phyloP scores from a whole-genome alignment of 2,329 filamentous ascomycete species.

The Aureobasidium subglaciale region DNA sequence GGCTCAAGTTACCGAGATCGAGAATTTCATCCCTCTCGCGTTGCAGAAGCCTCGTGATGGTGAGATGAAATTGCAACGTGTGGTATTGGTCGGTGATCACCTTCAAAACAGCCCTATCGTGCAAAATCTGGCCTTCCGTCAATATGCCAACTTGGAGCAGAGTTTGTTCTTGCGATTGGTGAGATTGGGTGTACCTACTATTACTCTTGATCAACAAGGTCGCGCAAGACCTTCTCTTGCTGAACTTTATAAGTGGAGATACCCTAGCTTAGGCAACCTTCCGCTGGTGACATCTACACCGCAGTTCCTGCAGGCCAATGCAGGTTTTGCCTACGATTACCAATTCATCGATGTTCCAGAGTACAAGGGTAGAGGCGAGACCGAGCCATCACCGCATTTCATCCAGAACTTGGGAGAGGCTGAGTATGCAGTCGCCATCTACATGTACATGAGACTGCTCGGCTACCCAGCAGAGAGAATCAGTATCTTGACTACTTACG shows the following conservation, averaged over 20 bases:
- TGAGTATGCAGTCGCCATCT: constrained; percentile 92
- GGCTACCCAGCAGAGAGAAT: constrained; percentile 83
- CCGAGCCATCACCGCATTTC: constrained; percentile 86
- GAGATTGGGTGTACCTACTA: constrained; percentile 82
- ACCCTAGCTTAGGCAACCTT: constrained; percentile 70
- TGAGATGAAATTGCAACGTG: constrained; percentile 69
- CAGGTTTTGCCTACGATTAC: constrained; percentile 88
- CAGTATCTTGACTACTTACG: constrained; percentile 86
- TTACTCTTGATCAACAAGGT: constrained; percentile 88
- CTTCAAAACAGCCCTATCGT: constrained; percentile 95
- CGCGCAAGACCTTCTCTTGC: constrained; percentile 83
- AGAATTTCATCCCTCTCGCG: constrained; percentile 92
- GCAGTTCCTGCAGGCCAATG: constrained; percentile 76
- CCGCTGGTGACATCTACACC: constrained; percentile 60
- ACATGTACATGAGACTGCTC: constrained; percentile 93
- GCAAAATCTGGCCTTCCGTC: constrained; percentile 86
- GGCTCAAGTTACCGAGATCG: constrained; percentile 93
- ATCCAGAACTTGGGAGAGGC: constrained; percentile 95
- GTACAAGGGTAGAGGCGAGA: constrained; percentile 84
- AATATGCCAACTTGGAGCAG: constrained; percentile 94
- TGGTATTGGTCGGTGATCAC: constrained; percentile 92
- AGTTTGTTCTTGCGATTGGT: constrained; percentile 88
- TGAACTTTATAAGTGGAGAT: constrained; percentile 88
- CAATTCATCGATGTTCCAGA: constrained; percentile 95
- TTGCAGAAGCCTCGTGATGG: constrained; percentile 74